Base-by-base conservation (phyloP, 2,329 filamentous ascomycete species). In the Grosmannia huntii region DNA sequence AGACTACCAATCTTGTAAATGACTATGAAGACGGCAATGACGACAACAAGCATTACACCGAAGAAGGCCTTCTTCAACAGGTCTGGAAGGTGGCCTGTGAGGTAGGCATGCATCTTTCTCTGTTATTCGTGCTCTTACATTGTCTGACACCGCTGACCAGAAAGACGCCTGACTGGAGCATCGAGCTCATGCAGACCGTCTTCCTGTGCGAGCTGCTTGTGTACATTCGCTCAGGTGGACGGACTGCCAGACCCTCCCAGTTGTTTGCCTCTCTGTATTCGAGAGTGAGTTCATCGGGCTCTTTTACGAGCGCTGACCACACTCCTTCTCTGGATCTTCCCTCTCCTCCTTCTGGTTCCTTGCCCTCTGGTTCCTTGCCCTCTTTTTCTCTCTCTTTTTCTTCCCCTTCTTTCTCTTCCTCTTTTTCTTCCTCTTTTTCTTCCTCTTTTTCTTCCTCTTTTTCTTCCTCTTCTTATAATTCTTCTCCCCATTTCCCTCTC, bases 101-200 rank as follows among this genome's bases (percentile, higher is more conserved):
- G 41, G 41, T 44, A 44, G 19, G 41, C 16, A 44, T 41, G 41
- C 19, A 44, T n/a, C 19, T 44, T n/a, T 19, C 6, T 12, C 41
- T 1, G 11, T 33, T n/a, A 21, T 28, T n/a, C 27, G 19, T 1
- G 2, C 2, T 14, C n/a, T 27, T 16, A 11, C 25, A 14, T 27
- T 9, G 4, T 33, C n/a, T 51, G 33, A 57, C 31, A 31, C 58
- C 25, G 28, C 50, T 50, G 12, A 44, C 41, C 48, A 53, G n/a
- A 31, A 62, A 80, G 77, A 71, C 72, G 59, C 71, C 72, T n/a
- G 69, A 73, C 53, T 80, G 77, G 77, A 70, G 72, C 61, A 66
- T 79, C 57, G 70, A 75, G 57, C 70, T 75, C 65, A 78, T 80
- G 75, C 78, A 82, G 67, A 70, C 78, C 23, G 73, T 80, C 64